Conservation (phyloP, 331 rosid genomes). For the Pyracantha coccinea region DNA sequence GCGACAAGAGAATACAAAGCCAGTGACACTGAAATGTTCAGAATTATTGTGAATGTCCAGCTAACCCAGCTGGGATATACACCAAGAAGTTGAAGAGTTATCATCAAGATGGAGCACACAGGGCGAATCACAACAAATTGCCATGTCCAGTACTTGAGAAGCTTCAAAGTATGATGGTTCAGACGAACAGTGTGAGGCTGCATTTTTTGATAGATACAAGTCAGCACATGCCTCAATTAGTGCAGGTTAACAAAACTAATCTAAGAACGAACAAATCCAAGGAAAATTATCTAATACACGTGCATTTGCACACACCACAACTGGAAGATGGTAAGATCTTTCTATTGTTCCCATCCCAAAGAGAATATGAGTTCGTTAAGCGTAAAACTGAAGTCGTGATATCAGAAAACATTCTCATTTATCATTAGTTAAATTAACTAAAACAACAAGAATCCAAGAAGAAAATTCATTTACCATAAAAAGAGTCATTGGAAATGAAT, state of each 20-base stretch:
- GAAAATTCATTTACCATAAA: slow-evolving; percentile 9
- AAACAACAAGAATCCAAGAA: neutral
- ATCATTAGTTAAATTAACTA: neutral
- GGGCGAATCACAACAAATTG: slow-evolving; percentile 34
- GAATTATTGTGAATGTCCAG: slow-evolving; percentile 31
- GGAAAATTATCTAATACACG: neutral
- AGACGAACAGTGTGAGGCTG: slow-evolving; percentile 25
- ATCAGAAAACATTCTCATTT: neutral
- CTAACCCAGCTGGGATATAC: slow-evolving; percentile 31
- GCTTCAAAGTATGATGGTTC: slow-evolving; percentile 27
- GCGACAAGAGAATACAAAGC: slow-evolving; percentile 29
- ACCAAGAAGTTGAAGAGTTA: slow-evolving; percentile 23
- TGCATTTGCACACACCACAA: neutral
- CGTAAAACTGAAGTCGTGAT: neutral
- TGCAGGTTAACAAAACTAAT: neutral
- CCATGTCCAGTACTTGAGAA: slow-evolving; percentile 35
- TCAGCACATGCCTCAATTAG: neutral
- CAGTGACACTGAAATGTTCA: slow-evolving; percentile 29
- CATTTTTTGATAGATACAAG: neutral
- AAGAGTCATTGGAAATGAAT: slow-evolving; percentile 25
- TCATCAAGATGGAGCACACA: slow-evolving; percentile 31
- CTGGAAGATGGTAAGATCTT: neutral
- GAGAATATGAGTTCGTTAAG: neutral
- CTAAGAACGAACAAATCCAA: neutral
- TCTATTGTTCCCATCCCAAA: neutral